Evolutionary conservation across 768 basidiomycete species (phyloP).

Genomic region (Suillus weaverae): DNA sequence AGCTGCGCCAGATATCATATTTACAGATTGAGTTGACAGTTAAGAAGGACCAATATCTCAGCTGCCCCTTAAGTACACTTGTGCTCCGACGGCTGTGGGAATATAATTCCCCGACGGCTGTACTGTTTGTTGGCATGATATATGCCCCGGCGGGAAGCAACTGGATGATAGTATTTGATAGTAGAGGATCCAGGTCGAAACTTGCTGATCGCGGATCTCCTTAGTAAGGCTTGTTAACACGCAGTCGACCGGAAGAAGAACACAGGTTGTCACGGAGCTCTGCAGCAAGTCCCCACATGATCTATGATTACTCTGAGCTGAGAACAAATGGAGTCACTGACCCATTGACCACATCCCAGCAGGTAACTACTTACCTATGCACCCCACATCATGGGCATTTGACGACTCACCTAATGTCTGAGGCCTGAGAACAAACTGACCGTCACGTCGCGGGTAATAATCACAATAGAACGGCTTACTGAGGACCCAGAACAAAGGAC

Average conservation of each 20-base stretch:
- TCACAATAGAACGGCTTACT: too few relatives aligned
- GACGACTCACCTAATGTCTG: background rate
- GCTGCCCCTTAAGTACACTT: background rate
- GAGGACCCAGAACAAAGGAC: background rate
- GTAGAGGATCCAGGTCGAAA: background rate
- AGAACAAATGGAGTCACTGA: background rate
- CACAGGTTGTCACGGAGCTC: background rate
- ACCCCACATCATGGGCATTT: background rate
- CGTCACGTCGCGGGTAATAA: too few relatives aligned
- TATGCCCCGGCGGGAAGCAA: background rate
- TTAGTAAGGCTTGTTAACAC: background rate
- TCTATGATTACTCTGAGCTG: background rate
- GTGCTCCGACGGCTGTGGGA: background rate
- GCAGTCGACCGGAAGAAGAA: background rate
- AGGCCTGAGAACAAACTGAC: background rate
- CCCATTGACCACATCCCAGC: background rate
- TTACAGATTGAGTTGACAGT: background rate
- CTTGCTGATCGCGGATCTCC: background rate
- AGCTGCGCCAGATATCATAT: constrained; percentile 2
- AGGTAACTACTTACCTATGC: background rate
- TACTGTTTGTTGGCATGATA: background rate
- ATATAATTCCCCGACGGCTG: background rate
- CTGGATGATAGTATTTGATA: background rate
- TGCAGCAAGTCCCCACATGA: background rate
- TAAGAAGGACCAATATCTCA: background rate